Evolutionary conservation across 345 rosid genomes (phyloP), one percentile per base, ranked within the genome.

Genomic region (Clarkia xantiana): DNA sequence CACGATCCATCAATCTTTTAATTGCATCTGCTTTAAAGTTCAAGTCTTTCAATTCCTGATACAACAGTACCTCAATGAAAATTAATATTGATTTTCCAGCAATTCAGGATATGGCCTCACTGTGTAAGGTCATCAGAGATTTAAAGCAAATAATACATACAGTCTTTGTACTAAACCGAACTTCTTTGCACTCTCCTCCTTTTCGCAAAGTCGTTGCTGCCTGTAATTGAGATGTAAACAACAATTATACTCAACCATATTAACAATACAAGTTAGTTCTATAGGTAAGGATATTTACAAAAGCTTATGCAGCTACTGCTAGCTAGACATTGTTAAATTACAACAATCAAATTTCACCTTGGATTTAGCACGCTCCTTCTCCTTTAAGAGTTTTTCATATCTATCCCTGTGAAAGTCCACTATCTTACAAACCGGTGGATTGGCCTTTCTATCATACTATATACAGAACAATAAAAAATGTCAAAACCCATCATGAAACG

Each of bases 21-120:
- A 75, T 72, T 14, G 66, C 60, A 42, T 78, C 76, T 50, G 95
- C 85, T 71, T 89, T 89, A 52, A 72, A 67, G 68, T 81, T 44
- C 43, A 89, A 74, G 71, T 89, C 97, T 17, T 82, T 85, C 36
- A 56, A 66, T 59, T 82, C 95, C 94, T 89, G 74, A 69, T 71
- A 65, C 16, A 13, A 48, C 15, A 13, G 41, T 34, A 68, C 18
- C 54, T 52, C 11, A 17, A 47, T 53, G 57, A 16, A 17, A 54
- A 9, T 46, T n/a, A 19, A 18, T 40, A 55, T 52, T 18, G 49
- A 16, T 14, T 39, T 42, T 42, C 49, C 40, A 39, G 23, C 25
- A 23, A 20, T 49, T 42, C 23, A 15, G n/a, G 15, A 13, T 15
- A 39, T 17, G 2, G 34, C 29, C 36, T 29, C 36, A 29, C 9